These are phyloP conservation scores for Suillus subaureus DNA, from an alignment of 768 basidiomycete species.

Conservation along the genomic window DNA sequence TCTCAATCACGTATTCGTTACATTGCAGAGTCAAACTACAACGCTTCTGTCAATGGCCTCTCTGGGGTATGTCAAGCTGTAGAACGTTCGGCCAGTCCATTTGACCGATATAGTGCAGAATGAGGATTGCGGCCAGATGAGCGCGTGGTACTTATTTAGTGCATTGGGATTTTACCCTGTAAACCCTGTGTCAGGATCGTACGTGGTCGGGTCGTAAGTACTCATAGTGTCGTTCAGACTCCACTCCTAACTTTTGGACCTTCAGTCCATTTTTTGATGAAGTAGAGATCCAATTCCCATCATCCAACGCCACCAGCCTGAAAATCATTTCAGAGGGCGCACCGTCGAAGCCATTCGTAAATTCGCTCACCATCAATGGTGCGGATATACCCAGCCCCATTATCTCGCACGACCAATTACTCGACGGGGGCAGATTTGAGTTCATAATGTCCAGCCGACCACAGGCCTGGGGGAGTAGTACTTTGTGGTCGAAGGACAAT, in stretches of 20 bases:
- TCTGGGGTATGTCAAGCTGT: slow-evolving; percentile 55
- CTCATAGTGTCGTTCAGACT: not conserved
- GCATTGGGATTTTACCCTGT: slow-evolving; percentile 86
- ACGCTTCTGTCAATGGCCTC: slow-evolving; percentile 66
- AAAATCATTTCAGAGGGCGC: slow-evolving; percentile 61
- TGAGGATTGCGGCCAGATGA: slow-evolving; percentile 92
- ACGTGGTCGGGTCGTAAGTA: slow-evolving; percentile 73
- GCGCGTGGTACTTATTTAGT: slow-evolving; percentile 84
- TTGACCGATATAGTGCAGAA: slow-evolving; percentile 47
- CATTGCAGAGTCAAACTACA: slow-evolving; percentile 66
- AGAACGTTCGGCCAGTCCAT: not conserved
- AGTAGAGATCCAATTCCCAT: slow-evolving; percentile 58
- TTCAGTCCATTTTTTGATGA: slow-evolving; percentile 53
- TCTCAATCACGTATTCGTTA: slow-evolving; percentile 71
- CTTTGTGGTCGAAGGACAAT: not conserved
- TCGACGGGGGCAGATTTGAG: slow-evolving; percentile 53
- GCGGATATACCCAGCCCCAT: slow-evolving; percentile 43
- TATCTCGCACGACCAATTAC: slow-evolving; percentile 64
- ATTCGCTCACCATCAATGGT: slow-evolving; percentile 60
- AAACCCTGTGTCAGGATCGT: slow-evolving; percentile 75
- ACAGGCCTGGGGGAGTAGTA: slow-evolving; percentile 44
- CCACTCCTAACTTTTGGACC: not conserved
- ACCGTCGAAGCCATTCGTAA: slow-evolving; percentile 59
- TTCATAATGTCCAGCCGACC: slow-evolving; percentile 67
- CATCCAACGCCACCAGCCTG: slow-evolving; percentile 34